Percentiles rank a stretch among this genome's conserved stretches.
Conservation (phyloP, 1,284 basidiomycete genomes). For the Irpex sp. region DNA sequence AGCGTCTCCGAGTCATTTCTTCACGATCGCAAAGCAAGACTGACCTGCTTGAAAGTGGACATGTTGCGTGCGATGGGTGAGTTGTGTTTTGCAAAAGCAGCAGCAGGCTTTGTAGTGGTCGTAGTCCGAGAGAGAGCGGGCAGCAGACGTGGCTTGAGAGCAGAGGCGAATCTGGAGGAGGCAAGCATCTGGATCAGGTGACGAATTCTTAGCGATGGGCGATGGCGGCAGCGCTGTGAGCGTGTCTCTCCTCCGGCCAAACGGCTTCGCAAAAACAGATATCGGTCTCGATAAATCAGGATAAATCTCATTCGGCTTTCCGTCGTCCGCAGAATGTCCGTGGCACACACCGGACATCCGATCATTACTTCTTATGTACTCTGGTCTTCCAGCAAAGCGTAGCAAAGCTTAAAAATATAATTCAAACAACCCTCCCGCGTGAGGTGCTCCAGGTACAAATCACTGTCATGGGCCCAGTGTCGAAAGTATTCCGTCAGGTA, state of each 20-base stretch:
- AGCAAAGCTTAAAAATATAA: background rate
- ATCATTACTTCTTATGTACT: background rate
- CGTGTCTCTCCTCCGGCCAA: background rate
- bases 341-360: background rate
- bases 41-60: constrained; percentile 28
- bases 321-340: background rate
- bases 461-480: background rate
- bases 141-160: constrained; percentile 9
- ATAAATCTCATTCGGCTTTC: background rate
- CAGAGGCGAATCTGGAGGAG: constrained; percentile 4
- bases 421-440: background rate
- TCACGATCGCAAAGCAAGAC: background rate
- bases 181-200: background rate
- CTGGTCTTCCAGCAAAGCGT: background rate
- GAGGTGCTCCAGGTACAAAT: background rate
- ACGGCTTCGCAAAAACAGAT: background rate
- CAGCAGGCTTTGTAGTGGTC: background rate
- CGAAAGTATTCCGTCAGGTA: background rate
- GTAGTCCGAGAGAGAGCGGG: constrained; percentile 2
- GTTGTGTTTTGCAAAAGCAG: background rate
- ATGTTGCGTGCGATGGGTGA: constrained; percentile 16
- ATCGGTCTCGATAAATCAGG: no score
- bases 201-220: background rate
- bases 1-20: constrained; percentile 1
- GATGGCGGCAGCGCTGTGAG: background rate